phyloP scores from a whole-genome alignment of 2,329 filamentous ascomycete genomes.

The Botryotinia convoluta region DNA sequence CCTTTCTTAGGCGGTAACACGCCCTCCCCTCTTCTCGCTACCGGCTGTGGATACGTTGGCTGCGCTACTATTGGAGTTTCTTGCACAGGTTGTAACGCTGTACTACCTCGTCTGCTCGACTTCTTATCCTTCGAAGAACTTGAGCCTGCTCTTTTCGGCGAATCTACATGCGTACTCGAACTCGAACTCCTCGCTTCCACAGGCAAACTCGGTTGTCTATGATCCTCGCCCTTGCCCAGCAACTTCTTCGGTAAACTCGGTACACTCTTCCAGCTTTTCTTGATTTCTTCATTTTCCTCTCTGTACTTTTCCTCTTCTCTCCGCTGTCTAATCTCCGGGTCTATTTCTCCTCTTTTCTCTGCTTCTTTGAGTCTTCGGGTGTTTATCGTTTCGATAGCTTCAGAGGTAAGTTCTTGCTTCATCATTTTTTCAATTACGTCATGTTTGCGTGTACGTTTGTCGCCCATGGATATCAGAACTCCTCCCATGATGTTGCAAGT shows the following conservation, averaged over 20 bases:
- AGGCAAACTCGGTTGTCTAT: slow-evolving; percentile 31
- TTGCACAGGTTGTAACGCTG: slow-evolving; percentile 19
- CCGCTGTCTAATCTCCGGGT: slow-evolving; percentile 41
- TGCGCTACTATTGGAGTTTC: slow-evolving; percentile 23
- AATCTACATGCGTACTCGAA: slow-evolving; percentile 17
- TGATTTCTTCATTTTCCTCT: slow-evolving; percentile 37
- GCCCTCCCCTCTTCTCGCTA: slow-evolving; percentile 8
- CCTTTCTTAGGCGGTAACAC: slow-evolving; percentile 21
- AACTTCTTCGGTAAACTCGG: slow-evolving; percentile 30
- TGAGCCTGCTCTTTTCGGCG: slow-evolving; percentile 12
- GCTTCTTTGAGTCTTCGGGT: slow-evolving; percentile 93
- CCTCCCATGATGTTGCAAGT: slow-evolving; percentile 74
- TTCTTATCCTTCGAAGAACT: slow-evolving; percentile 20
- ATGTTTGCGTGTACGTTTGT: slow-evolving; percentile 76
- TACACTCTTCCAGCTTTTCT: slow-evolving; percentile 32
- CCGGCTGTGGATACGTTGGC: slow-evolving; percentile 22
- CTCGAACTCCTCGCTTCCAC: slow-evolving; percentile 24
- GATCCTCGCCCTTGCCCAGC: slow-evolving; percentile 33
- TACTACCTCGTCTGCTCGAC: slow-evolving; percentile 11
- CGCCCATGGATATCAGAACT: slow-evolving; percentile 72
- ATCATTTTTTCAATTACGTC: slow-evolving; percentile 76
- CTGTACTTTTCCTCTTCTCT: slow-evolving; percentile 49
- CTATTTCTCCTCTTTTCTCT: slow-evolving; percentile 30
- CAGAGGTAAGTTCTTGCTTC: slow-evolving; percentile 68
- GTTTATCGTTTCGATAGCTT: slow-evolving; percentile 67